Evolutionary conservation across 1,284 basidiomycete genomes (phyloP).

Genomic region (Volvariella surrecta): DNA sequence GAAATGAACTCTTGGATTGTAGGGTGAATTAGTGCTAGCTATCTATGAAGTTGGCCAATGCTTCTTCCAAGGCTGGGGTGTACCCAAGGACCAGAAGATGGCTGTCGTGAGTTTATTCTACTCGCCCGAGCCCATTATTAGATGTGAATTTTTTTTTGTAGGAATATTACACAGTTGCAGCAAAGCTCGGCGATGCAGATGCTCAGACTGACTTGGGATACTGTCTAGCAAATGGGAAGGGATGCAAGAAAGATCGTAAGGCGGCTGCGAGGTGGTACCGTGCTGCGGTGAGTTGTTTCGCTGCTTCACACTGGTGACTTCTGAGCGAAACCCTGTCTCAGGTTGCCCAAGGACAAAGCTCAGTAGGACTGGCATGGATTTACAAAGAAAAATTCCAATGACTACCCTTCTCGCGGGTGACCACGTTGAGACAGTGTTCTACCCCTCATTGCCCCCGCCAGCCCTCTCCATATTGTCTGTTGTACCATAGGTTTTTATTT

Average conservation of each 20-base stretch:
- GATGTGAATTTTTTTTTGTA: no score
- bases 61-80: constrained; percentile 89
- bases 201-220: constrained; percentile 83
- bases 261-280: constrained; percentile 88
- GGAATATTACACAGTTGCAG: constrained; percentile 83
- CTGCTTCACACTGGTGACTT: not conserved
- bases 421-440: no score
- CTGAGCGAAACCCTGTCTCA: constrained; percentile 19
- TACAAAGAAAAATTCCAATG: constrained; percentile 71
- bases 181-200: constrained; percentile 78
- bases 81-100: constrained; percentile 81
- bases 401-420: no score
- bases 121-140: constrained; percentile 2
- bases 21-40: constrained; percentile 79
- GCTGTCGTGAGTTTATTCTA: constrained; percentile 51
- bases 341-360: constrained; percentile 71
- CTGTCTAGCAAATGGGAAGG: constrained; percentile 79
- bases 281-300: constrained; percentile 50
- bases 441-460: no score
- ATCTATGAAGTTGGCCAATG: constrained; percentile 91
- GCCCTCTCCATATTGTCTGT: no score
- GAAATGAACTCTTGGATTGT: no score
- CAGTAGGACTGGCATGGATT: constrained; percentile 81
- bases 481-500: no score
- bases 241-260: constrained; percentile 84